phyloP scores from a whole-genome alignment of 345 rosid species.

The Eucalyptus marginata region DNA sequence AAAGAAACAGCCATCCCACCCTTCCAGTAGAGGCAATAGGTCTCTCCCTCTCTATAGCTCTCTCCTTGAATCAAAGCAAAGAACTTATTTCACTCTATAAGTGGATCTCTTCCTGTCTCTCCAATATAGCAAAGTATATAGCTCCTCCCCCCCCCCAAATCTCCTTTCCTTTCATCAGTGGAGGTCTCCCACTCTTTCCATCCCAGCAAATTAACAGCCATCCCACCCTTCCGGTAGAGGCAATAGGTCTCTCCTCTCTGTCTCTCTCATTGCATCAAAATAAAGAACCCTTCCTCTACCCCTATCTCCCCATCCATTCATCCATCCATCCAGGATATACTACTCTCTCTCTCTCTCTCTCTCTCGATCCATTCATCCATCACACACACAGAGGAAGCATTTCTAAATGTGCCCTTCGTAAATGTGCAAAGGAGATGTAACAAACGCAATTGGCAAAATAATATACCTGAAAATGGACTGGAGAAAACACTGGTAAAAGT shows the following conservation, averaged over 20 bases:
- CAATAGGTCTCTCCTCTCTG: neutral
- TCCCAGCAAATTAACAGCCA: too few relatives aligned
- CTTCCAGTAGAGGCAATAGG: neutral
- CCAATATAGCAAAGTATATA: neutral
- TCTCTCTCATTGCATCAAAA: too few relatives aligned
- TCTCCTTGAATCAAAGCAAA: neutral
- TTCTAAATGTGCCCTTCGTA: neutral
- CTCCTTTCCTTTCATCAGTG: too few relatives aligned
- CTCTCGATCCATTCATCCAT: too few relatives aligned
- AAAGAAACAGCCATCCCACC: neutral
- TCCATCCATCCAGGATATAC: neutral
- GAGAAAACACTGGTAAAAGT: neutral
- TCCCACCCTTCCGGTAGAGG: too few relatives aligned
- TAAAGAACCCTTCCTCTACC: neutral
- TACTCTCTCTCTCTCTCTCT: neutral
- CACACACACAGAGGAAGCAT: neutral
- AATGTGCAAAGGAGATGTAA: neutral
- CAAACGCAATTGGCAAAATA: neutral
- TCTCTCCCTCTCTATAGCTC: neutral
- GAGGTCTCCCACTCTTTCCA: too few relatives aligned
- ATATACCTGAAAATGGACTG: neutral
- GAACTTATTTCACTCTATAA: neutral
- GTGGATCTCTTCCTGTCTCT: neutral
- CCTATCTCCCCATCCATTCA: neutral
- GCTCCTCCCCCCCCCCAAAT: accelerated